phyloP scores from a whole-genome alignment of 495 filamentous ascomycete species.

The Lophiotrema nucula region DNA sequence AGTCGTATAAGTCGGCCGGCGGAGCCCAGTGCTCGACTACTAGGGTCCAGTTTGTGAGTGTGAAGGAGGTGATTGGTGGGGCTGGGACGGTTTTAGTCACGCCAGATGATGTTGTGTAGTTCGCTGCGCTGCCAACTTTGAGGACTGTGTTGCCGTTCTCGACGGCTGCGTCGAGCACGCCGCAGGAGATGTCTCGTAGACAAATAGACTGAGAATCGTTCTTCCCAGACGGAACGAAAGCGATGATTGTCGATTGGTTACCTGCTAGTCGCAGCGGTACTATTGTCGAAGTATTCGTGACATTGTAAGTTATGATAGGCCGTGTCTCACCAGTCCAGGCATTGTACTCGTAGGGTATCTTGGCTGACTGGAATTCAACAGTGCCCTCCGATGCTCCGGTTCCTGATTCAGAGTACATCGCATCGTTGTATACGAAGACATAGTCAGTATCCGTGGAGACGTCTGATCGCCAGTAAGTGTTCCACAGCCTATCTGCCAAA shows the following conservation, averaged over 20 bases:
- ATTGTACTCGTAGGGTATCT: slow-evolving; percentile 42
- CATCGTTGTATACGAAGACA: slow-evolving; percentile 23
- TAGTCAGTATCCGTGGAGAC: slow-evolving; percentile 3
- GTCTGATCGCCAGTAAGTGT: slow-evolving; percentile 20
- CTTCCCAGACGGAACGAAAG: slow-evolving; percentile 32
- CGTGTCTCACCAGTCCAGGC: slow-evolving; percentile 47
- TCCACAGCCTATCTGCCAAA: slow-evolving; percentile 11
- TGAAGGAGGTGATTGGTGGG: slow-evolving; percentile 13
- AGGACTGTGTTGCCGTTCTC: slow-evolving; percentile 14
- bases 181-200: slow-evolving; percentile 23
- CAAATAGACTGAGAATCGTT: slow-evolving; percentile 16
- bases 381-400: slow-evolving; percentile 5
- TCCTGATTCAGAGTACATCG: slow-evolving; percentile 1
- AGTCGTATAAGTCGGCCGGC: slow-evolving; percentile 39
- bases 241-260: slow-evolving; percentile 43
- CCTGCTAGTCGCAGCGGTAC: slow-evolving; percentile 40
- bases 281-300: slow-evolving; percentile 21
- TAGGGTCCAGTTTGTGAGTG: slow-evolving; percentile 46
- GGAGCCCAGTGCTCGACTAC: slow-evolving; percentile 46
- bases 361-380: slow-evolving; percentile 16
- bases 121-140: slow-evolving; percentile 24
- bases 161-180: not conserved
- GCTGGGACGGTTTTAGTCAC: slow-evolving; percentile 22
- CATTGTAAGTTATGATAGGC: slow-evolving; percentile 39
- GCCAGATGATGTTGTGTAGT: slow-evolving; percentile 35